phyloP scores from a whole-genome alignment of 768 basidiomycete species.

The Scleroderma citrinum region DNA sequence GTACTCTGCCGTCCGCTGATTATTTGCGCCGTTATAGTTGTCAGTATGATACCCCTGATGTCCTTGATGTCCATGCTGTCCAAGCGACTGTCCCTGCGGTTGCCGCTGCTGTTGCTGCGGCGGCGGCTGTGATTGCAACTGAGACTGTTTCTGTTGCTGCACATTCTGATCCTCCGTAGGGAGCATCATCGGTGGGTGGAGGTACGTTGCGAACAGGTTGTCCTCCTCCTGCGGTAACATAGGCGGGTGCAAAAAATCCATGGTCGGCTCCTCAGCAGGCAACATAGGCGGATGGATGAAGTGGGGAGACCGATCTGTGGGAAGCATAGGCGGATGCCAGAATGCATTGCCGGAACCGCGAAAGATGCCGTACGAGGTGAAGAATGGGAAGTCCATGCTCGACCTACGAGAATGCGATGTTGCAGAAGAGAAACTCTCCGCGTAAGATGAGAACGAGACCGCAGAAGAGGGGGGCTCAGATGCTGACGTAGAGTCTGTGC shows the following conservation, averaged over 20 bases:
- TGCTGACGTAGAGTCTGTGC: constrained; percentile 42
- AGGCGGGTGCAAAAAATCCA: constrained; percentile 69
- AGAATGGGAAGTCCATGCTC: constrained; percentile 64
- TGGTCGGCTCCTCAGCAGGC: constrained; percentile 54
- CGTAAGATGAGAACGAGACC: constrained; percentile 55
- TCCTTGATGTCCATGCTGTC: constrained; percentile 5
- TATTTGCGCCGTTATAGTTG: constrained; percentile 5
- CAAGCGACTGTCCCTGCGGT: not conserved
- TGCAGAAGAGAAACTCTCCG: constrained; percentile 55
- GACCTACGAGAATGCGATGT: constrained; percentile 54
- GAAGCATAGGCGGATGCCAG: constrained; percentile 77
- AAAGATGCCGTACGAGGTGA: constrained; percentile 46
- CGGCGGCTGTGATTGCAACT: not conserved
- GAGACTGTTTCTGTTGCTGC: constrained; percentile 12
- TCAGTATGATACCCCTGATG: constrained; percentile 17
- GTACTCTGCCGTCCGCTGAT: constrained; percentile 20
- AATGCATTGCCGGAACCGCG: constrained; percentile 53
- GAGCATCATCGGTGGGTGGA: constrained; percentile 52
- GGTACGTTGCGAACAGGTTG: constrained; percentile 45
- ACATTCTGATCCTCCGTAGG: constrained; percentile 31
- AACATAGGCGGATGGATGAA: constrained; percentile 70
- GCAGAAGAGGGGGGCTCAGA: constrained; percentile 56
- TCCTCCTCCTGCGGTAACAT: constrained; percentile 62
- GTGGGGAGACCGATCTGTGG: constrained; percentile 50
- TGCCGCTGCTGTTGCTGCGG: not conserved